Base-by-base conservation (phyloP, 140 eudicot species). In the Ambrosia hybrid region DNA sequence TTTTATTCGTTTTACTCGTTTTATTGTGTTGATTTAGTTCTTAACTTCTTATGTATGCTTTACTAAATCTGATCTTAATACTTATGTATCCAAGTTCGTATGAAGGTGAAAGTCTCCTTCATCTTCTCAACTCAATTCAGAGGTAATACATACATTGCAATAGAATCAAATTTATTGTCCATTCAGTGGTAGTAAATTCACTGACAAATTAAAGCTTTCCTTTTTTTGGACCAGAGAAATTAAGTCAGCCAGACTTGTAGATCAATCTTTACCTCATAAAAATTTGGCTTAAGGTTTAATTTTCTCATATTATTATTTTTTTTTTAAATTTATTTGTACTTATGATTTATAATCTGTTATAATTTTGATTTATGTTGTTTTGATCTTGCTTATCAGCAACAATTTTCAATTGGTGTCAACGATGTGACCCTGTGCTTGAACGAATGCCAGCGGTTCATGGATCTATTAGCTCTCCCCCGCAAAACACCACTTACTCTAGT, bases 351-450 rank as follows among this genome's bases (percentile, higher is more conserved):
- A 30, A 12, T 10, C 36, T 14, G 5, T 57, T 73, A 65, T 43
- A 36, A 4, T 57, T 51, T 39, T 8, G 9, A 30, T 30, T 30
- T 30, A 30, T 30, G 34, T 30, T 30, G 34, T 30, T 30, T 30
- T 30, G 34, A 30, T 59, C 41, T 61, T 71, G 0, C 36, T 41
- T 57, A 72, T 71, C 79, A 91, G 97, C 94, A 86, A 83, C 94
- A 88, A 26, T 86, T 91, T 73, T 86, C 90, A 4, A 74, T 88
- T 3, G 97, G 97, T 36, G 94, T 91, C 26, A 91, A 91, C 75
- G 94, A 91, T 26, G 97, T 91, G 36, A 88, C 96, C 5, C 91
- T 52, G 86, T 81, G 26, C 97, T 91, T 71, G 96, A 91, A 79
- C 77, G 91, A 58, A 89, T 91, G 94, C 85, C 88, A 9, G 75